Conservation (phyloP, 2,329 filamentous ascomycete species). For the Cordyceps javanica region DNA sequence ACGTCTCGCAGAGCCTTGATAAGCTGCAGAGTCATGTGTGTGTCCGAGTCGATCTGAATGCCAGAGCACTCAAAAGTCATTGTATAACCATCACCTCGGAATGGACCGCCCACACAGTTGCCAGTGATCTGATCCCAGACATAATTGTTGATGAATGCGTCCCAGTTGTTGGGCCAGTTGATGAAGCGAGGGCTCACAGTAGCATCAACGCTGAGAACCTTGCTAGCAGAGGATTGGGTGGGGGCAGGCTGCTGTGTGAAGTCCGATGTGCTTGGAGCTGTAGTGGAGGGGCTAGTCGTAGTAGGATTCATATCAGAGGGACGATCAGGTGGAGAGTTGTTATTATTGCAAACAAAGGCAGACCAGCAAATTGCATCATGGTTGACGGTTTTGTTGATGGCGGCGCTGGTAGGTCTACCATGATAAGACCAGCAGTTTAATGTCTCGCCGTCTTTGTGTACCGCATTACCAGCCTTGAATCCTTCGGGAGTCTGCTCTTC, state of each 20-base stretch:
- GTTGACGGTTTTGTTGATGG: slow-evolving; percentile 33
- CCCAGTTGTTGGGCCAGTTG: slow-evolving; percentile 34
- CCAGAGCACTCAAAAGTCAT: slow-evolving; percentile 33
- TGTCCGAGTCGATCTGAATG: slow-evolving; percentile 31
- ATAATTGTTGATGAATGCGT: slow-evolving; percentile 33
- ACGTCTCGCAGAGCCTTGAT: slow-evolving; percentile 33
- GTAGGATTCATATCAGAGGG: slow-evolving; percentile 30
- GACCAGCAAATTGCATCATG: slow-evolving; percentile 33
- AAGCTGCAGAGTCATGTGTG: slow-evolving; percentile 33
- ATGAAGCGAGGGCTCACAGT: slow-evolving; percentile 32
- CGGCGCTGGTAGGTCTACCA: slow-evolving; percentile 32
- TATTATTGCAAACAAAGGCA: slow-evolving; percentile 36
- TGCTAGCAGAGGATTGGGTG: slow-evolving; percentile 23
- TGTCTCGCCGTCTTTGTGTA: slow-evolving; percentile 33
- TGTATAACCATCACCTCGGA: slow-evolving; percentile 29
- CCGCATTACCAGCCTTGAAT: slow-evolving; percentile 32
- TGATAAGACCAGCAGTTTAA: slow-evolving; percentile 38
- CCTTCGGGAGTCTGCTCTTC: slow-evolving; percentile 35
- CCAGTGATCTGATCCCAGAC: slow-evolving; percentile 33
- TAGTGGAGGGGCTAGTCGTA: slow-evolving; percentile 28
- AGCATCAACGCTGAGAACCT: slow-evolving; percentile 26
- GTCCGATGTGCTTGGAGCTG: slow-evolving; percentile 26
- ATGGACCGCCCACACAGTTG: slow-evolving; percentile 26
- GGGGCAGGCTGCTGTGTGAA: slow-evolving; percentile 25
- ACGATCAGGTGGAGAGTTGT: slow-evolving; percentile 26